These are phyloP conservation scores for Umbellularia californica DNA, from an alignment of 164 flowering plant species.

Conservation along the genomic window DNA sequence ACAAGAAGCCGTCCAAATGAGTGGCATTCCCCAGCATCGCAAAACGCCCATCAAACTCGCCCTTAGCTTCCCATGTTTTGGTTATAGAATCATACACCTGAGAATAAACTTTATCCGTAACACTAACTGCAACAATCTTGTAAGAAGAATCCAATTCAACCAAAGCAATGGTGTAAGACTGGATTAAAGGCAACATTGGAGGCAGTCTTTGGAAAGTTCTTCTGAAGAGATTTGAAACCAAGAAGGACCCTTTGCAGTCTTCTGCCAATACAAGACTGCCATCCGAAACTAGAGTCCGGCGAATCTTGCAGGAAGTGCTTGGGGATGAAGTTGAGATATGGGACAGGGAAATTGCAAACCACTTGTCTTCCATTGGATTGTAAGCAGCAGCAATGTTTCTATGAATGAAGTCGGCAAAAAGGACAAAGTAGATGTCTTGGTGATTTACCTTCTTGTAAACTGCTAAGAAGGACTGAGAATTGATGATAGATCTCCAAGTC, in stretches of 20 bases:
- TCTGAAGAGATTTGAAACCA: constrained; percentile 13
- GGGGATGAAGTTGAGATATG: constrained; percentile 13
- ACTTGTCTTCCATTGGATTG: constrained; percentile 12
- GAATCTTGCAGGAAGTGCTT: constrained; percentile 12
- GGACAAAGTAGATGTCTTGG: constrained; percentile 13
- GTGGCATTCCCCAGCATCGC: constrained; percentile 17
- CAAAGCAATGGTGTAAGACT: constrained; percentile 11
- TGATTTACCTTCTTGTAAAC: constrained; percentile 9
- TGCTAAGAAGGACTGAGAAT: constrained; percentile 4
- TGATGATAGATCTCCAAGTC: constrained; percentile 13
- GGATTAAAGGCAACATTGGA: constrained; percentile 10
- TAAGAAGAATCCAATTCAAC: constrained; percentile 2
- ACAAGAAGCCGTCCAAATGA: constrained; percentile 15
- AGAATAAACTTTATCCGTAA: constrained; percentile 11
- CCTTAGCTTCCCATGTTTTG: constrained; percentile 13
- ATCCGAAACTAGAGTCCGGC: constrained; percentile 7
- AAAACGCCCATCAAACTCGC: constrained; percentile 11
- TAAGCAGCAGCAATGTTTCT: constrained; percentile 12
- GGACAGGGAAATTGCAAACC: constrained; percentile 16
- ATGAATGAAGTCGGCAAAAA: constrained; percentile 13
- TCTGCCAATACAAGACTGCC: constrained; percentile 18
- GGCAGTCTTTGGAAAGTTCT: constrained; percentile 9
- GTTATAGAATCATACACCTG: constrained; percentile 17
- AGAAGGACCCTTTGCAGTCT: constrained; percentile 8
- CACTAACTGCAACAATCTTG: constrained; percentile 14